Percentiles rank a stretch among this genome's conserved stretches.
These are phyloP conservation scores for Thalassiosira livingstoniorum DNA, from an alignment of 352 stramenopile species.

Conservation along the genomic window DNA sequence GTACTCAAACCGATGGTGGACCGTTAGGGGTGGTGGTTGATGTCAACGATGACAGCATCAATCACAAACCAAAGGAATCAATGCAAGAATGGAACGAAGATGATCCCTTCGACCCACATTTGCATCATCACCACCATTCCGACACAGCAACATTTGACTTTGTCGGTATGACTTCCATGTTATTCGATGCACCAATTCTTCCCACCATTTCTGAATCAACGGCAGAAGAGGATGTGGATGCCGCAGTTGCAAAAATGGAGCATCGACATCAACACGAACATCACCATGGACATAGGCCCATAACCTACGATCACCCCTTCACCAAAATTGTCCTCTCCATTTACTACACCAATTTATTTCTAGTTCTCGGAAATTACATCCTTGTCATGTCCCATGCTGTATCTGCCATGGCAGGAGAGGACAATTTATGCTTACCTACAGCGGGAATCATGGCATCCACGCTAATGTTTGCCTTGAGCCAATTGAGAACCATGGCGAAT, in stretches of 20 bases:
- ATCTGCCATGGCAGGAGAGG: slow-evolving; percentile 62
- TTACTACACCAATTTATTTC: slow-evolving; percentile 81
- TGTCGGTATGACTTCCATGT: slow-evolving; percentile 69
- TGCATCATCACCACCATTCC: slow-evolving; percentile 23
- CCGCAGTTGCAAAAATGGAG: not conserved
- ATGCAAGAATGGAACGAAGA: slow-evolving; percentile 31
- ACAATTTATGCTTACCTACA: slow-evolving; percentile 68
- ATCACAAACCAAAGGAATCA: not conserved
- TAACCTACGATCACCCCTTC: slow-evolving; percentile 55
- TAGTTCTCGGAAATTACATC: slow-evolving; percentile 69
- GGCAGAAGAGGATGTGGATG: slow-evolving; percentile 10
- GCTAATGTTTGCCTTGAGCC: slow-evolving; percentile 74
- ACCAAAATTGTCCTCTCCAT: slow-evolving; percentile 64
- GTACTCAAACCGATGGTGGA: not conserved
- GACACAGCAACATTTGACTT: slow-evolving; percentile 77
- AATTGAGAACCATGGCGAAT: slow-evolving; percentile 74
- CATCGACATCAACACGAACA: not conserved
- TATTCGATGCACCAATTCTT: slow-evolving; percentile 63
- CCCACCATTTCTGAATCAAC: not conserved
- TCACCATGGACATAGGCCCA: slow-evolving; percentile 27
- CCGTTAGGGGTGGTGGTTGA: not conserved
- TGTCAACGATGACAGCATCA: not conserved
- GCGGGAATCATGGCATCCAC: slow-evolving; percentile 71
- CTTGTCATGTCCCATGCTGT: slow-evolving; percentile 79
- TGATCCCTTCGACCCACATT: slow-evolving; percentile 2